phyloP scores from a whole-genome alignment of 306 rosid genomes.

The Cotoneaster glaucophyllus region DNA sequence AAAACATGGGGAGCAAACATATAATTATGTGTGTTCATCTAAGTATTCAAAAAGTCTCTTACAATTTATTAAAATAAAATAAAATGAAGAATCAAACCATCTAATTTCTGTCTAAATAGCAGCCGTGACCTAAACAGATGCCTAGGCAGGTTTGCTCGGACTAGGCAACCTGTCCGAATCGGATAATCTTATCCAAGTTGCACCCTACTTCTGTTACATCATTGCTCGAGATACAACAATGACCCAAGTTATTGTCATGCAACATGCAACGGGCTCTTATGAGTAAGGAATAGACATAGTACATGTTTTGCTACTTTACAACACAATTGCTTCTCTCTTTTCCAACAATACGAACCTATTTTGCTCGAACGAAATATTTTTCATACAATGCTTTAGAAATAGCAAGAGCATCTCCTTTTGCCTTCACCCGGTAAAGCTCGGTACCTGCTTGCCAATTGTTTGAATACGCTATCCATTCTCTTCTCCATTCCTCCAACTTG shows the following conservation, averaged over 20 bases:
- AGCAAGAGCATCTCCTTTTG: conserved; percentile 64
- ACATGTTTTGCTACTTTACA: neutral
- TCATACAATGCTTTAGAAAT: conserved; percentile 56
- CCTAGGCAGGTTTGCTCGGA: no score
- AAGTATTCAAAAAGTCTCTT: accelerated
- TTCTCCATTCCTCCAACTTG: conserved; percentile 66
- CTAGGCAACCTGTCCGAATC: no score
- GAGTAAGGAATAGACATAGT: no score
- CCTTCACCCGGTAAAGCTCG: conserved; percentile 55
- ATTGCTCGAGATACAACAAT: no score
- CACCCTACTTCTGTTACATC: no score
- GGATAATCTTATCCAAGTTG: no score
- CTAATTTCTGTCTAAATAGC: no score
- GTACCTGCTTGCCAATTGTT: conserved; percentile 83
- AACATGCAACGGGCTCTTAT: no score
- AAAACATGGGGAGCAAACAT: accelerated
- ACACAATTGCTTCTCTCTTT: neutral
- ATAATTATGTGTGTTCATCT: no score
- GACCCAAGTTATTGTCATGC: no score
- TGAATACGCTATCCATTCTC: conserved; percentile 71
- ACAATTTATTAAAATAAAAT: no score
- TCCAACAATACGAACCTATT: neutral
- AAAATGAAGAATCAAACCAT: no score
- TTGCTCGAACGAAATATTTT: conserved; percentile 40
- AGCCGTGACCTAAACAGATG: accelerated